Evolutionary conservation across 2,329 filamentous ascomycete species (phyloP), one percentile per base, ranked within the genome.

Genomic region (Coleophoma cylindrospora): DNA sequence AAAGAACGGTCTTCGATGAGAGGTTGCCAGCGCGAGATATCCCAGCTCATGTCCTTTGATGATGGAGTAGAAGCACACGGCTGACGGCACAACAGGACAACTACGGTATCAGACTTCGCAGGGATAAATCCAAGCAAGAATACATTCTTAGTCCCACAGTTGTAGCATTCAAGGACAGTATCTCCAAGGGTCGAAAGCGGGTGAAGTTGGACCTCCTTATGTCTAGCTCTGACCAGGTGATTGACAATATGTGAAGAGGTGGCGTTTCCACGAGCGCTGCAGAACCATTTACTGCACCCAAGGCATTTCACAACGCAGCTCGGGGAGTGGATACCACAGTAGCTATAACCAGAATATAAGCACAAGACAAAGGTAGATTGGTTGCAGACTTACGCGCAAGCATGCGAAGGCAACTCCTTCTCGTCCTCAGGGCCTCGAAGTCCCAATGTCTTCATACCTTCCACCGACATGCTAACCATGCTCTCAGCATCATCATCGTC

Each of bases 1-100:
- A 99, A 99, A 14, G 91, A 94, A 45, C 94, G 89, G 65, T 99
- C 94, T 69, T 96, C 91, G 57, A 99, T 97, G 51, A 99, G 77
- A 12, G 94, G 94, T 67, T 97, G 91, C 94, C 94, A 99, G 65
- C 91, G 84, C 22, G 92, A 95, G 6, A 91, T 95, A 68, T 99
- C 94, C 94, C 94, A 99, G 68, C 94, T 99, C 91, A 99, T 97
- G 64, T 99, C 94, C 71, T 99, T 99, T 57, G 90, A 92, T 34
- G 94, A 97, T 1, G 91, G 88, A 72, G 89, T 92, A 27, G 94
- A 87, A 34, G 92, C 94, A 69, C 94, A 99, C 43, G 94, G 94
- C 70, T 97, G 94, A 54, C 94, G 91, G 68, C 94, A 99, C 36
- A 99, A 80, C 41, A 99, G 82, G 21, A 99, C 94, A 8, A 99